Evolutionary conservation across 1,284 basidiomycete genomes (phyloP), one percentile per base, ranked within the genome.

Genomic region (Heterobasidion annosum): DNA sequence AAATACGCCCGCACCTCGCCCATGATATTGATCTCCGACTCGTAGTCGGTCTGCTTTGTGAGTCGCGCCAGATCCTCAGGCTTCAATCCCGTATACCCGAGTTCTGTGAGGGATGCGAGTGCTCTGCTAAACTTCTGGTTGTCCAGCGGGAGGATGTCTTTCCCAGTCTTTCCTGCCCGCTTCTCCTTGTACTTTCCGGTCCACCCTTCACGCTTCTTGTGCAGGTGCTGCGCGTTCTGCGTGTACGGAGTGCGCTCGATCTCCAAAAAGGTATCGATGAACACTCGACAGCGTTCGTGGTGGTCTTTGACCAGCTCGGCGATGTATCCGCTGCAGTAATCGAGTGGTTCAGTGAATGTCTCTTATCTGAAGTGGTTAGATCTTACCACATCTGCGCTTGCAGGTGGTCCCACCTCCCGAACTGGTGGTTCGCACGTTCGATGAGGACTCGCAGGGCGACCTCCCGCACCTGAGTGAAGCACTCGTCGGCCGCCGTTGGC

Each of bases 1-100:
- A 77, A 80, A 62, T 79, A 80, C 1, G 73, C 77, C 6, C 75
- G 63, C 1, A 77, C 74, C 54, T 78, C 75, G 1, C 77, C 75
- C 73, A 78, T 76, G 34, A 77, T 66, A 25, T 68, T 58, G n/a
- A 81, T 61, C 58, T 78, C 77, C 3, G 70, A 66, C 59, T 78
- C 74, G 57, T 70, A 77, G 53, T 67, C 60, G 56, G 78, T 77
- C 0, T 67, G 58, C 0, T 66, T 62, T 25, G 63, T 64, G 12
- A 80, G 65, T 58, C 68, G 71, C 9, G 62, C 67, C 0, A 81
- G 63, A 53, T 78, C 73, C 2, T 67, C 70, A 9, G 57, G 61
- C 15, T 55, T 64, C 42, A 71, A 46, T 7, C 67, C 67, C 1
- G 53, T 32, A 48, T 67, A 70, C 0, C 76, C 74, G 1, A 72